Base-by-base conservation (phyloP, 164 flowering plant genomes). In the Vitis rupestris region DNA sequence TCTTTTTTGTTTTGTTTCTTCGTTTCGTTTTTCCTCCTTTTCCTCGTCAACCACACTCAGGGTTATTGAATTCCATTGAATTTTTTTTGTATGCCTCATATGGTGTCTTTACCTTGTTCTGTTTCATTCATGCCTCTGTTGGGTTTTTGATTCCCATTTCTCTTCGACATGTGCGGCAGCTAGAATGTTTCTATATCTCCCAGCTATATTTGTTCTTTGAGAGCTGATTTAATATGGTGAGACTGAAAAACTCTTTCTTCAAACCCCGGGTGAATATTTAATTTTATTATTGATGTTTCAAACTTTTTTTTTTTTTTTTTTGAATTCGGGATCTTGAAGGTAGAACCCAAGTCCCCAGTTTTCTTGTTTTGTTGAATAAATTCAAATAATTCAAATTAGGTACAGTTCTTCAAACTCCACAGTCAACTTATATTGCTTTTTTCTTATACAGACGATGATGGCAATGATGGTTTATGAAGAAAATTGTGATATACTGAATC, bases 381-480 rank as follows among this genome's bases (percentile, higher is more conserved):
- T 62, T 62, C 48, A 47, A 62, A 48, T 15, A 44, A 3, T 64
- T 17, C 31, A 64, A 27, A 23, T 59, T 8, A 37, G 37, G 61
- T 1, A 59, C 37, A 59, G 29, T 59, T 11, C 11, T 59, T 59
- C 37, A 27, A 59, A 23, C 27, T 57, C 15, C 4, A 19, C 13
- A 23, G 37, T 23, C 14, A 2, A 10, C 10, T 9, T 1, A 37
- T 37, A 37, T 3, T 37, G 44, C 6, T 59, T 59, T 50, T 50
- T 64, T 49, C 31, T 64, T 64, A 30, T 13, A 7, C 13, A 49
- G 66, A 11, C 48, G 23, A 64, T 64, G 66, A 64, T 59, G 61
- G 29, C 29, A 23, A 37, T 9, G 27, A 14, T 10, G 29, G 61
- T 9, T 1, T 11, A 4, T 27, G 15, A 1, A 50, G 23, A 19